These are phyloP conservation scores for Drosera spatulata DNA, from an alignment of 179 eudicot species.

Conservation along the genomic window DNA sequence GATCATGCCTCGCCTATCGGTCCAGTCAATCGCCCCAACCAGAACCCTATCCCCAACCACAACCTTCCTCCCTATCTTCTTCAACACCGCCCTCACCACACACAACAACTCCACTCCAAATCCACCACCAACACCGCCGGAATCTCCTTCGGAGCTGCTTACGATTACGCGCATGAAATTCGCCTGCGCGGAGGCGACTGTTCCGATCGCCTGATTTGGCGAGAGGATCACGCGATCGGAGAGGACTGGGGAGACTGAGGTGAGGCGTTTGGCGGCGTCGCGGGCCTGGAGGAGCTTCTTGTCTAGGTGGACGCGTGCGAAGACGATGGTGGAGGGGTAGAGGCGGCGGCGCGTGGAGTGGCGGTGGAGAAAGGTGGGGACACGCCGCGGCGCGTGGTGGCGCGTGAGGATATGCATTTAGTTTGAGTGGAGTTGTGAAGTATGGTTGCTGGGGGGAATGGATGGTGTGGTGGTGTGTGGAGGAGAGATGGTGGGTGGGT, in stretches of 20 bases:
- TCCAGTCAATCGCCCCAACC: conserved; percentile 87
- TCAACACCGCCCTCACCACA: conserved; percentile 79
- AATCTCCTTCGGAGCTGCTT: conserved; percentile 3
- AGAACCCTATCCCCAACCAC: conserved; percentile 86
- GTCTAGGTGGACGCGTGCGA: conserved; percentile 9
- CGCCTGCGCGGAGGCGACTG: conserved; percentile 72
- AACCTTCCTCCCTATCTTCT: conserved; percentile 86
- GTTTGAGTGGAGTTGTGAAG: too few species aligned
- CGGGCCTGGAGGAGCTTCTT: conserved; percentile 43
- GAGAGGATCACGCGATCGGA: conserved; percentile 28
- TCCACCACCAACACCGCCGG: neutral
- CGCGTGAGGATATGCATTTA: too few species aligned
- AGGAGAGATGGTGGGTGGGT: too few species aligned
- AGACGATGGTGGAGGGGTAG: too few species aligned
- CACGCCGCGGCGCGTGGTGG: too few species aligned
- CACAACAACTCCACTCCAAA: conserved; percentile 58
- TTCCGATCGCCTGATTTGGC: conserved; percentile 47
- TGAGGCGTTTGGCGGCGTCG: conserved; percentile 26
- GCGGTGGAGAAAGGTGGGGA: too few species aligned
- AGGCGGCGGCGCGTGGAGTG: too few species aligned
- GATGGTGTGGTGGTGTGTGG: too few species aligned
- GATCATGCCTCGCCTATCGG: conserved; percentile 77
- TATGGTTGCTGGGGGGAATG: too few species aligned
- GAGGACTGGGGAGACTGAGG: conserved; percentile 27
- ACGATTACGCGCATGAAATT: conserved; percentile 98